A percentile compares a stretch with the other conserved stretches of the same genome.
These are phyloP conservation scores for Chlamydomonas sp. DNA, from an alignment of 139 green algal species.

Conservation along the genomic window DNA sequence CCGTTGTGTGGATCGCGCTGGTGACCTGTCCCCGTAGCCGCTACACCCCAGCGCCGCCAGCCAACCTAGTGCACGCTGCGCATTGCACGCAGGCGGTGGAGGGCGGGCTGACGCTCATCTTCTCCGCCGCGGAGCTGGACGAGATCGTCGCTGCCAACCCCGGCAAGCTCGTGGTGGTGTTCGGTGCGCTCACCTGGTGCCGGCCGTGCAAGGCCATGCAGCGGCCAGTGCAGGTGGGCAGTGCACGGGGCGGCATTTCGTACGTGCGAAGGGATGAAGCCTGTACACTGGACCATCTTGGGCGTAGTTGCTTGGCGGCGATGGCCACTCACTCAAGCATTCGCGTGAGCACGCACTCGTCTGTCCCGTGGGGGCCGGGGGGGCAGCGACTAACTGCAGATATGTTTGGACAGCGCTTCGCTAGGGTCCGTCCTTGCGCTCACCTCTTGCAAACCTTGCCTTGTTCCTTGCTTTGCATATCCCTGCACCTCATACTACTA, in stretches of 20 bases:
- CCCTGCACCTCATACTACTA: too few relatives aligned
- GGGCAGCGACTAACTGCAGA: too few relatives aligned
- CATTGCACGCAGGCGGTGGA: constrained; percentile 29
- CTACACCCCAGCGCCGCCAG: background rate
- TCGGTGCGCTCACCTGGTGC: constrained; percentile 65
- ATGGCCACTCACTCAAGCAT: too few relatives aligned
- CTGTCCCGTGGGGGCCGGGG: too few relatives aligned
- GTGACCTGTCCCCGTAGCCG: too few relatives aligned
- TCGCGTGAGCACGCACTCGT: too few relatives aligned
- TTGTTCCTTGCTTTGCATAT: too few relatives aligned
- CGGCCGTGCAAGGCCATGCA: constrained; percentile 65
- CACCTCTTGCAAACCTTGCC: too few relatives aligned
- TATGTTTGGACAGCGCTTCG: too few relatives aligned
- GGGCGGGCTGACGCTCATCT: constrained; percentile 58
- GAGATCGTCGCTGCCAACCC: constrained; percentile 36
- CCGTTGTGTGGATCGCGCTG: too few relatives aligned
- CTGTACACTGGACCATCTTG: background rate
- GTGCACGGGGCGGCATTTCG: background rate
- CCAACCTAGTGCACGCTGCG: background rate
- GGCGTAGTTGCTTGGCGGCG: too few relatives aligned
- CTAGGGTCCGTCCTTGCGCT: too few relatives aligned
- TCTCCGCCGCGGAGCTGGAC: constrained; percentile 57
- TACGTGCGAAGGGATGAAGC: background rate
- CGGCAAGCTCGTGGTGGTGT: constrained; percentile 60
- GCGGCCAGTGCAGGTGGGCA: constrained; percentile 42